Evolutionary conservation across 2,329 filamentous ascomycete species (phyloP), one percentile per base, ranked within the genome.

Genomic region (Fusarium pseudograminearum): DNA sequence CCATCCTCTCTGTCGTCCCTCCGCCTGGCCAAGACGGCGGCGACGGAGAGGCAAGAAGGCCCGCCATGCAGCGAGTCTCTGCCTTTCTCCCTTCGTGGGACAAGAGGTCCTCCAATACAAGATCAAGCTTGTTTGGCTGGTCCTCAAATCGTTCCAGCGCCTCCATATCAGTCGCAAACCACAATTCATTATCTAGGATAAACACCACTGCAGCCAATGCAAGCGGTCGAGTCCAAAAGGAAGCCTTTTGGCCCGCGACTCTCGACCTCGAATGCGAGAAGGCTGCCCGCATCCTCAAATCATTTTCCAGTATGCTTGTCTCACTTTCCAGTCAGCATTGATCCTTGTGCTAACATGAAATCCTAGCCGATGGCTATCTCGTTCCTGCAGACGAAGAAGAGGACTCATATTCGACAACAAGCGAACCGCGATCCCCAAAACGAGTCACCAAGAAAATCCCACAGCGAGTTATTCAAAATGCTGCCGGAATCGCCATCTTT

Each of bases 211-310:
- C 75, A 38, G 78, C 79, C 61, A 80, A 79, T 61, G 71, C 69
- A 22, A 73, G 51, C 51, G 71, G 61, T 61, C 75, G 76, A 28
- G 74, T 80, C 30, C 78, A 80, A 47, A 75, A 78, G 31, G 93
- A 97, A 78, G 90, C 91, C 26, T 95, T 95, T 76, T 96, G 92
- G 92, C 93, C 93, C 5, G 91, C 92, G 33, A 91, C 90, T 2
- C 84, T 97, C 53, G 94, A 97, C 78, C 91, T 91, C 72, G 94
- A 98, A 83, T 92, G 91, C 80, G 93, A 97, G 81, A 97, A 97
- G 82, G 93, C 94, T 47, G 93, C 94, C 62, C 87, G 93, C 59
- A 97, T 97, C 66, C 81, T 98, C 53, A 91, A 93, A 78, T 95
- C 92, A 33, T 98, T 98, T 81, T 97, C 93, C 84, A 93, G 91